Evolutionary conservation across 2,329 filamentous ascomycete species (phyloP), one percentile per base, ranked within the genome.

Genomic region (Exophiala lecanii-corni): DNA sequence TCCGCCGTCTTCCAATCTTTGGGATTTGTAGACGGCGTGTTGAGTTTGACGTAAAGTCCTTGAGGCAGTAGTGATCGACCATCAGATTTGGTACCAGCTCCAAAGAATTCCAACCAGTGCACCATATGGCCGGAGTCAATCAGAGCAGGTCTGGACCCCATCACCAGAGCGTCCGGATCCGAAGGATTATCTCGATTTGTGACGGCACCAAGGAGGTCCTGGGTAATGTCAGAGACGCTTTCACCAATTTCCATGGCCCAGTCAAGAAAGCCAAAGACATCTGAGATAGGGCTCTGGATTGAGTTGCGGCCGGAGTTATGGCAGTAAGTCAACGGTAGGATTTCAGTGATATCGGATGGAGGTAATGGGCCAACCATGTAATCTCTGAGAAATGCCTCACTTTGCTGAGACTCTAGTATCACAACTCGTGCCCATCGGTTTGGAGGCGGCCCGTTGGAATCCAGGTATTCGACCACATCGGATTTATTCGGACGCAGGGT

Each of bases 21-120:
- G 6, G 71, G 68, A 46, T 78, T 70, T 4, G 71, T 65, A 0
- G 73, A 72, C 0, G 72, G 77, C 1, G 76, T 57, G 47, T 80
- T 71, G 15, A 60, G 45, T 33, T 60, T 60, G 40, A 66, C 58
- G 48, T 59, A 64, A 16, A 54, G 45, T 2, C 50, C 49, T 16
- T 49, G 49, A 1, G 48, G 50, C n/a, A 55, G 43, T 2, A 54
- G 28, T 15, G 47, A 43, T 15, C 50, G 34, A 9, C 39, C 43
- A 36, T 49, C 43, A 9, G 47, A 50, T 13, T 40, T 32, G 30
- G 47, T 43, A n/a, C 47, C 47, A 0, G 47, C 28, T 1, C 32
- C 36, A 18, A 44, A 53, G 34, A 53, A 50, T 21, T 47, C 50
- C 19, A 53, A 38, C 55, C 55, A 53, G 57, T 57, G 39, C 51